phyloP scores from a whole-genome alignment of 768 basidiomycete species.

The Porphyrellus cyaneotinctus region DNA sequence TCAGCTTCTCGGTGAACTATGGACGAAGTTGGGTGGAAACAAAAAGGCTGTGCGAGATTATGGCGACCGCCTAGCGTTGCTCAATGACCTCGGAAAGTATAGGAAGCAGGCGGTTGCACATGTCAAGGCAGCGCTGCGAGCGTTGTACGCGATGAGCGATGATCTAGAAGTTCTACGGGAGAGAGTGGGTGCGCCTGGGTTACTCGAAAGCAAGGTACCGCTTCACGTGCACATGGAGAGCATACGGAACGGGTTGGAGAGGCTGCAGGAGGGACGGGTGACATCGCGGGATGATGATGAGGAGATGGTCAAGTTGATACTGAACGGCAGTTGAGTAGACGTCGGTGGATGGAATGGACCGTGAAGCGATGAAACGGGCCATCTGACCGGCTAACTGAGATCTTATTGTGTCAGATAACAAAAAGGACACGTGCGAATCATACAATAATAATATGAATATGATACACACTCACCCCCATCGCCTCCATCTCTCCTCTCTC shows the following conservation, averaged over 20 bases:
- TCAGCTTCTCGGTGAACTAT: conserved; percentile 60
- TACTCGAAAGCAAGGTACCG: conserved; percentile 57
- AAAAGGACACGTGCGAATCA: no score
- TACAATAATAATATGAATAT: no score
- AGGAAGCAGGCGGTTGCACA: conserved; percentile 59
- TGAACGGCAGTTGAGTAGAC: conserved; percentile 16
- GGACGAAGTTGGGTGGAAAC: conserved; percentile 69
- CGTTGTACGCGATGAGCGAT: conserved; percentile 58
- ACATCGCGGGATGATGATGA: conserved; percentile 49
- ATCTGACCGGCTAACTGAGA: no score
- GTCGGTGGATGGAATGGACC: no score
- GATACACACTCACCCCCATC: no score
- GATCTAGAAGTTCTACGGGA: conserved; percentile 78
- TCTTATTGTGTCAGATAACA: no score
- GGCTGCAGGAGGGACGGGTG: conserved; percentile 49
- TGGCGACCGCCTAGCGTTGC: conserved; percentile 47
- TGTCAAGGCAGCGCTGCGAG: conserved; percentile 61
- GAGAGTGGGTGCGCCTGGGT: conserved; percentile 62
- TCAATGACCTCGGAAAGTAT: conserved; percentile 54
- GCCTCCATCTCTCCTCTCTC: no score
- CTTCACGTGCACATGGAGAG: conserved; percentile 74
- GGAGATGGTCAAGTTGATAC: conserved; percentile 23
- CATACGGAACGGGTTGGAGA: conserved; percentile 59
- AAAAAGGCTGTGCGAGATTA: conserved; percentile 44
- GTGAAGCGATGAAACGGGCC: no score